These are phyloP conservation scores for Mycena belliarum DNA, from an alignment of 768 basidiomycete species.

Conservation along the genomic window DNA sequence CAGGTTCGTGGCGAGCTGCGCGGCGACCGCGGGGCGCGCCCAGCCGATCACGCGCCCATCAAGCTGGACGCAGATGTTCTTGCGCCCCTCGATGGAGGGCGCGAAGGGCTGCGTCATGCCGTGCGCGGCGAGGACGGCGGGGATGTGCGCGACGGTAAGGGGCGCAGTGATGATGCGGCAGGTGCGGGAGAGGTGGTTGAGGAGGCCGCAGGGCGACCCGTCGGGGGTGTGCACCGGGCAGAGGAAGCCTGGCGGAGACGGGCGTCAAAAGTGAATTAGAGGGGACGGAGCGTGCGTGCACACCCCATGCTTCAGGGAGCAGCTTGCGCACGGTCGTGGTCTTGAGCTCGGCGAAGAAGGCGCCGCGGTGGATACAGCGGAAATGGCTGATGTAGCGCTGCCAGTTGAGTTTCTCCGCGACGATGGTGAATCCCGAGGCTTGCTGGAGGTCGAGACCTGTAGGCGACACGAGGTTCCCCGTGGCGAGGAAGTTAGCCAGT, in stretches of 20 bases:
- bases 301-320: constrained; percentile 97
- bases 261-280: constrained; percentile 7
- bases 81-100: constrained; percentile 75
- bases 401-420: constrained; percentile 99
- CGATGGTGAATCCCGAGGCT: constrained; percentile 97
- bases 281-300: constrained; percentile 21
- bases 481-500: constrained; percentile 93
- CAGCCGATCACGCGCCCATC: constrained; percentile 95
- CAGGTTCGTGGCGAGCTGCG: constrained; percentile 79
- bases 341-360: constrained; percentile 98
- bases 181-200: constrained; percentile 93
- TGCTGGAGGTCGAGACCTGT: constrained; percentile 97
- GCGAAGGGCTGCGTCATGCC: constrained; percentile 94
- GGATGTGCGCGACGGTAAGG: constrained; percentile 76
- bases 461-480: constrained; percentile 93
- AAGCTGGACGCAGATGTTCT: constrained; percentile 88
- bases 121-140: constrained; percentile 76
- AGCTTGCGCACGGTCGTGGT: constrained; percentile 97
- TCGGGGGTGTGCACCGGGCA: constrained; percentile 99
- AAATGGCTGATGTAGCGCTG: constrained; percentile 98
- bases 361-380: constrained; percentile 96
- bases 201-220: constrained; percentile 94
- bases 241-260: constrained; percentile 69
- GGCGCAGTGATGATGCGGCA: constrained; percentile 87
- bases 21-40: constrained; percentile 74